phyloP scores from a whole-genome alignment of 768 basidiomycete species.

The Phaeotremella fagi region DNA sequence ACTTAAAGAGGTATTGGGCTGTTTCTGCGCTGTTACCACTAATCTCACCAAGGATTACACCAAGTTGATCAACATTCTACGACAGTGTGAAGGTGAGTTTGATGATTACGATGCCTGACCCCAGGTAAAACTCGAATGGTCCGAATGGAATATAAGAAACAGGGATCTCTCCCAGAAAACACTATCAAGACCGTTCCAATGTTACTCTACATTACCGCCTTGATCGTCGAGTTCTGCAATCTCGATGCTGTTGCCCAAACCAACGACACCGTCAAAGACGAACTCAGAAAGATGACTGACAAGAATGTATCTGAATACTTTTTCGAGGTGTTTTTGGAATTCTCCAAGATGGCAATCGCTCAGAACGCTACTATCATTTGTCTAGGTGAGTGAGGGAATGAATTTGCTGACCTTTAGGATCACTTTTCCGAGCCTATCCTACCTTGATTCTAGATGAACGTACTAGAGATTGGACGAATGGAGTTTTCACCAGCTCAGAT shows the following conservation, averaged over 20 bases:
- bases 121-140: conserved; percentile 53
- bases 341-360: conserved; percentile 65
- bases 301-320: conserved; percentile 76
- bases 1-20: conserved; percentile 86
- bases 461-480: conserved; percentile 82
- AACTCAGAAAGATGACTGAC: conserved; percentile 61
- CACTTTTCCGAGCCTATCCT: conserved; percentile 86
- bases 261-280: conserved; percentile 57
- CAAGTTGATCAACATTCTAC: conserved; percentile 70
- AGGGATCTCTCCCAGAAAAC: conserved; percentile 24
- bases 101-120: background rate
- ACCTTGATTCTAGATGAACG: conserved; percentile 77
- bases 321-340: conserved; percentile 64
- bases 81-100: conserved; percentile 72
- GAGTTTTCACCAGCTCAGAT: conserved; percentile 70
- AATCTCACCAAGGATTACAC: conserved; percentile 80
- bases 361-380: conserved; percentile 64
- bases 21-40: conserved; percentile 79
- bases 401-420: conserved; percentile 55
- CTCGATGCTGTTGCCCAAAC: conserved; percentile 72
- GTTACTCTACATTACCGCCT: conserved; percentile 74
- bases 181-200: conserved; percentile 47
- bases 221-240: conserved; percentile 82
- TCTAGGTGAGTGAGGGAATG: conserved; percentile 58
- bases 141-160: conserved; percentile 58